Base-by-base conservation (phyloP, 441 rosid genomes). In the Flueggea neowawraea region DNA sequence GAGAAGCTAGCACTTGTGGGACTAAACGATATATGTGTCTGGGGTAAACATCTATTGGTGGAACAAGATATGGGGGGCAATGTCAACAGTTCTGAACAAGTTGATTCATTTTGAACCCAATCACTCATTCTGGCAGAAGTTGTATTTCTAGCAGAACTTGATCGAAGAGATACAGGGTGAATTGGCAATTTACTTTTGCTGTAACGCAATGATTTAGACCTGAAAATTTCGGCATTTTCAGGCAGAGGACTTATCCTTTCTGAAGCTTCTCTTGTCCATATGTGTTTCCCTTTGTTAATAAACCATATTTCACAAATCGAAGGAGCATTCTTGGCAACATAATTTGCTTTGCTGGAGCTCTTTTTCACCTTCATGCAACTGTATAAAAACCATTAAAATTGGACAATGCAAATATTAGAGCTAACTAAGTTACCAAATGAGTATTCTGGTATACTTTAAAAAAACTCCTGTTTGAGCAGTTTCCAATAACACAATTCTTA, bases 291-390 rank as follows among this genome's bases (percentile, higher is more conserved):
- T 74, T 82, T 88, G 71, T 79, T 74, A 47, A 88, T 73, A 68
- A 86, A 81, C 84, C 82, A 81, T 68, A 88, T 77, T 77, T 84
- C 84, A 68, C 90, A 84, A 67, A 73, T 79, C 10, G 57, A 7
- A 0, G 92, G 89, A 58, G 78, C 84, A 61, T 70, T 57, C 77
- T 72, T 84, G 1, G 76, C 80, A 22, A 72, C 78, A 71, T 78
- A 86, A 52, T 63, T 71, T 10, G 73, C 84, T 77, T 79, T 84
- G 33, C 63, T 67, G 63, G 87, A 75, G 72, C 79, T 67, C 72
- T 55, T 79, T 72, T 78, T 84, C 49, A 75, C 76, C 76, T 74
- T 81, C 67, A 76, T 58, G 70, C 84, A 82, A 69, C 96, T 88
- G 75, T 57, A 77, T 32, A 13, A 31, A 22, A 57, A 65, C 56